A percentile compares a stretch with the other conserved stretches of the same genome.
phyloP scores from a whole-genome alignment of 2,329 filamentous ascomycete species.

The Epichloe glyceriae region DNA sequence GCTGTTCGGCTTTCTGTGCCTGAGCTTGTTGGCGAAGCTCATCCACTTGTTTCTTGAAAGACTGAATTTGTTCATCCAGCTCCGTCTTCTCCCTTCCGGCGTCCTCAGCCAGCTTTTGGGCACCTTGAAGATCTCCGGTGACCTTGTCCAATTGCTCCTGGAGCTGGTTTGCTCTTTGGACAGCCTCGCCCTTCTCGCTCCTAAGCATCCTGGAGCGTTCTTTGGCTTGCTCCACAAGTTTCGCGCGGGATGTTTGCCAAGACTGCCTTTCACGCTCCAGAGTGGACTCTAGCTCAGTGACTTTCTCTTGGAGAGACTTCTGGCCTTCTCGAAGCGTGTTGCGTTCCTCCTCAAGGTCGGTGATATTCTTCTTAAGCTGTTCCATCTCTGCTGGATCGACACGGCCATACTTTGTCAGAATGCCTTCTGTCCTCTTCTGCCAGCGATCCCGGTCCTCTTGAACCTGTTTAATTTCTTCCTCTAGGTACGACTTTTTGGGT shows the following conservation, averaged over 20 bases:
- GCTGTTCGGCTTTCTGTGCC: conserved; percentile 14
- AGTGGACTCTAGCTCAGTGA: conserved; percentile 36
- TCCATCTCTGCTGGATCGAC: conserved; percentile 91
- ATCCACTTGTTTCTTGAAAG: conserved; percentile 30
- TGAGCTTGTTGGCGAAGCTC: conserved; percentile 24
- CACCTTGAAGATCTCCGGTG: conserved; percentile 41
- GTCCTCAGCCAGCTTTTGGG: conserved; percentile 24
- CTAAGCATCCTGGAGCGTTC: conserved; percentile 42
- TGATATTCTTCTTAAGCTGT: conserved; percentile 67
- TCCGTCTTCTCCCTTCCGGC: conserved; percentile 20
- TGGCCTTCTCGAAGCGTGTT: conserved; percentile 39
- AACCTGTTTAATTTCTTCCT: conserved; percentile 78
- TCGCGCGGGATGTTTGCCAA: conserved; percentile 40
- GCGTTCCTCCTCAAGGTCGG: conserved; percentile 51
- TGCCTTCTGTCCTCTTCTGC: conserved; percentile 92
- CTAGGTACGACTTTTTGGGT: conserved; percentile 66
- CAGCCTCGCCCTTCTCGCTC: conserved; percentile 38
- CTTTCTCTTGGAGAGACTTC: conserved; percentile 37
- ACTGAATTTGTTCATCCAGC: conserved; percentile 29
- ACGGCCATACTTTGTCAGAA: conserved; percentile 89
- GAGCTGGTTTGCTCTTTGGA: conserved; percentile 38
- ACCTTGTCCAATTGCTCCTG: conserved; percentile 36
- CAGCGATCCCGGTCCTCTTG: conserved; percentile 87
- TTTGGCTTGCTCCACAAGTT: conserved; percentile 50
- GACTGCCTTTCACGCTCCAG: conserved; percentile 41